These are phyloP conservation scores for Crassisporium funariophilum DNA, from an alignment of 768 basidiomycete species.

Conservation along the genomic window DNA sequence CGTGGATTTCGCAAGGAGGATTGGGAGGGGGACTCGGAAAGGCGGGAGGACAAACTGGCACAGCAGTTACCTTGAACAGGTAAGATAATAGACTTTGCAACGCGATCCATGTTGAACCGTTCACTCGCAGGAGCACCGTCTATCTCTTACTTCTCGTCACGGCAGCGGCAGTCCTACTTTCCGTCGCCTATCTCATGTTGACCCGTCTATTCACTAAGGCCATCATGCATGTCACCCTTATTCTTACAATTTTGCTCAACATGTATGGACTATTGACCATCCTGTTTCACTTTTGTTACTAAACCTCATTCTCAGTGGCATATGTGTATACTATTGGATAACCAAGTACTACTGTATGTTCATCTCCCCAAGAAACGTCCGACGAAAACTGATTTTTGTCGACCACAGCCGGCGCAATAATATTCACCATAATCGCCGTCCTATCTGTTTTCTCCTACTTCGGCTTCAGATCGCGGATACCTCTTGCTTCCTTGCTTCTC, in stretches of 20 bases:
- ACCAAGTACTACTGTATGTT: conserved; percentile 67
- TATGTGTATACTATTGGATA: conserved; percentile 77
- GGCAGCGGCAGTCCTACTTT: conserved; percentile 66
- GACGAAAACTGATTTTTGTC: neutral
- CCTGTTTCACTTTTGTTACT: neutral
- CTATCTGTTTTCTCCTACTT: conserved; percentile 76
- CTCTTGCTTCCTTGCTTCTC: conserved; percentile 74
- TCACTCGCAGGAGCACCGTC: conserved; percentile 59
- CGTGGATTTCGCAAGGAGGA: conserved; percentile 66
- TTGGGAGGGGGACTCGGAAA: conserved; percentile 73
- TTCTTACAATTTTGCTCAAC: conserved; percentile 63
- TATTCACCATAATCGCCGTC: conserved; percentile 80
- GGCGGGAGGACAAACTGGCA: conserved; percentile 58
- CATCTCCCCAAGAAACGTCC: neutral
- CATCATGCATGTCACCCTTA: conserved; percentile 78
- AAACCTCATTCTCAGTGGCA: conserved; percentile 45
- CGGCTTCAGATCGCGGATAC: conserved; percentile 72
- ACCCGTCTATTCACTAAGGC: conserved; percentile 69
- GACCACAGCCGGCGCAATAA: conserved; percentile 70
- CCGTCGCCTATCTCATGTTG: conserved; percentile 67
- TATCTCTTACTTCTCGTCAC: conserved; percentile 78
- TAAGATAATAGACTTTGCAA: conserved; percentile 34
- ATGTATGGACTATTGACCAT: conserved; percentile 46
- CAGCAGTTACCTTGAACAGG: conserved; percentile 66
- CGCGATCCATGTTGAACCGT: neutral